phyloP scores from a whole-genome alignment of 257 asterid genomes.

The Penstemon eatonii region DNA sequence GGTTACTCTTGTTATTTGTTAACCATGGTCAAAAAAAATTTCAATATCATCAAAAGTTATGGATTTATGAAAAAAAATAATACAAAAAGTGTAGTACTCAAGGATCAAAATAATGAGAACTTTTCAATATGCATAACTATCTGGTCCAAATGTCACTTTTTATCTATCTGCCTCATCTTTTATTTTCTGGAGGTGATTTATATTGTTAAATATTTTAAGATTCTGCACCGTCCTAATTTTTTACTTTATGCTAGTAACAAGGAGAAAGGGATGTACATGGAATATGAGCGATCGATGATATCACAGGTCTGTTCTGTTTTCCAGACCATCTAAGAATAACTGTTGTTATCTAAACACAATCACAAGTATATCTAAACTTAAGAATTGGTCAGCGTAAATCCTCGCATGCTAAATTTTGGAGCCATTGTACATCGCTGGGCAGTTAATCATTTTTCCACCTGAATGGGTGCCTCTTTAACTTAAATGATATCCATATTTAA shows the following conservation, averaged over 20 bases:
- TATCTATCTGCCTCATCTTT: conserved; percentile 13
- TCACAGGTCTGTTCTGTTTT: conserved; percentile 62
- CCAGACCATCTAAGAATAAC: conserved; percentile 12
- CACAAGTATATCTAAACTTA: background rate
- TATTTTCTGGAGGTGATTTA: conserved; percentile 22
- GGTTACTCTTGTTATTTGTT: conserved; percentile 10
- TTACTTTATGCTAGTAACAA: conserved; percentile 67
- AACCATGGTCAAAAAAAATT: conserved; percentile 1
- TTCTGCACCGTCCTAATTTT: conserved; percentile 19
- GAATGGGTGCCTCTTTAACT: conserved; percentile 24
- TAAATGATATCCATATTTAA: conserved; percentile 29
- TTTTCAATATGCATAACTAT: conserved; percentile 22
- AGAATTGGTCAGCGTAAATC: conserved; percentile 9
- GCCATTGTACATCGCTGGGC: conserved; percentile 21
- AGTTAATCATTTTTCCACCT: conserved; percentile 7
- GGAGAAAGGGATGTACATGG: conserved; percentile 93
- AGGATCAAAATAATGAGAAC: conserved; percentile 22
- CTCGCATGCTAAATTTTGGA: conserved; percentile 11
- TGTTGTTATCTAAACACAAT: background rate
- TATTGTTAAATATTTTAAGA: conserved; percentile 14
- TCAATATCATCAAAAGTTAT: conserved; percentile 1
- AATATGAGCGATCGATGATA: conserved; percentile 90
- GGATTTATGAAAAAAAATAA: conserved; percentile 14
- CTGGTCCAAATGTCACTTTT: background rate
- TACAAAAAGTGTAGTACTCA: conserved; percentile 13